phyloP scores from a whole-genome alignment of 2,329 filamentous ascomycete species.

The Verticillium dahliae region DNA sequence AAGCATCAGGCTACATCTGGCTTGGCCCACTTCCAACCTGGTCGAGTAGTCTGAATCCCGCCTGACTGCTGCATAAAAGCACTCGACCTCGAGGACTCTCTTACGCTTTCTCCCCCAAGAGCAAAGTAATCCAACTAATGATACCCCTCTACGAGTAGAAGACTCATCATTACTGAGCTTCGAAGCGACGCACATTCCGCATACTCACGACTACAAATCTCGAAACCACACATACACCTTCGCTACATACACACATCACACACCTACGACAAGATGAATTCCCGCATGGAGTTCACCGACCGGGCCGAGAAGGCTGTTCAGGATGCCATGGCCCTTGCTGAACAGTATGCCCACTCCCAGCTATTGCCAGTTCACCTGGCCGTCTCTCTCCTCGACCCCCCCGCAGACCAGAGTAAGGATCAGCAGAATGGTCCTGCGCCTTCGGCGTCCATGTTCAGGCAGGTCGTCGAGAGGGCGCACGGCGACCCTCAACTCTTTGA shows the following conservation, averaged over 20 bases:
- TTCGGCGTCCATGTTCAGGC: constrained; percentile 76
- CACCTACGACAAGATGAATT: constrained; percentile 51
- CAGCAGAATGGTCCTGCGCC: constrained; percentile 67
- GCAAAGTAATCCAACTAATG: constrained; percentile 4
- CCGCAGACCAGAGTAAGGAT: constrained; percentile 71
- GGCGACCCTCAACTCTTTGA: constrained; percentile 88
- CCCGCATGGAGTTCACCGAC: constrained; percentile 88
- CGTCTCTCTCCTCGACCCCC: constrained; percentile 71
- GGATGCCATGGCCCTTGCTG: constrained; percentile 80
- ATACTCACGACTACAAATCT: background rate
- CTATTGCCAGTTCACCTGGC: constrained; percentile 86
- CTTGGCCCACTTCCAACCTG: constrained; percentile 9
- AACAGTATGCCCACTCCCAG: constrained; percentile 87
- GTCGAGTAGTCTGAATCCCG: background rate
- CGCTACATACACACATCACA: constrained; percentile 13
- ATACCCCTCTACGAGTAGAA: constrained; percentile 10
- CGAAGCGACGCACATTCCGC: background rate
- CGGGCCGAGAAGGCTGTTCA: constrained; percentile 82
- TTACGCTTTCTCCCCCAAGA: background rate
- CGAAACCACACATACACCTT: constrained; percentile 5
- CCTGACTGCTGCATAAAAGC: background rate
- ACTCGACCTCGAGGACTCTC: background rate
- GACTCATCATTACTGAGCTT: constrained; percentile 7
- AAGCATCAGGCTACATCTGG: constrained; percentile 7
- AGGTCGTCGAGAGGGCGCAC: constrained; percentile 89